phyloP scores from a whole-genome alignment of 2,329 filamentous ascomycete species.

The Stemphylium lycopersici region DNA sequence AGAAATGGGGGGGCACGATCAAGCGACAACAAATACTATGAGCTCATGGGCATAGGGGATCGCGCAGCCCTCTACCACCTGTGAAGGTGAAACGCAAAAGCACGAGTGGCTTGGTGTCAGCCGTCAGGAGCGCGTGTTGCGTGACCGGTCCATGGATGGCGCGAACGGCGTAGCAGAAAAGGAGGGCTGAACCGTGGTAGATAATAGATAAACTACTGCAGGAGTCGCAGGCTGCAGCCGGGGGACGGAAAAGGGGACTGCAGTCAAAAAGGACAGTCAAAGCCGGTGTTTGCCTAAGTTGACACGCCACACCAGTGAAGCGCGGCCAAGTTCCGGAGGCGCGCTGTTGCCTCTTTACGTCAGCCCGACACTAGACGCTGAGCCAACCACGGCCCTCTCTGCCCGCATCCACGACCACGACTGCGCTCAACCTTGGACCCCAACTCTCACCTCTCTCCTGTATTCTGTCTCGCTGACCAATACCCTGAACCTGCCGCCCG shows the following conservation, averaged over 20 bases:
- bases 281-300: not conserved
- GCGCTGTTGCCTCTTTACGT: slow-evolving; percentile 8
- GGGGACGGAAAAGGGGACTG: not conserved
- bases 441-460: slow-evolving; percentile 1
- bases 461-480: slow-evolving; percentile 9
- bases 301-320: not conserved
- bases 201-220: not conserved
- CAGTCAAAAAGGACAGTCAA: not conserved
- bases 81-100: slow-evolving; percentile 1
- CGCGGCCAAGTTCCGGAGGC: slow-evolving; percentile 6
- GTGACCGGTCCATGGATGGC: not conserved
- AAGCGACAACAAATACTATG: not conserved
- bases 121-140: not conserved
- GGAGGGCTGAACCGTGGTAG: not conserved
- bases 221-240: not conserved
- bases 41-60: not conserved
- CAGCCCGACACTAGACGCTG: slow-evolving; percentile 5
- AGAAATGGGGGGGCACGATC: not conserved
- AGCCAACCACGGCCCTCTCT: slow-evolving; percentile 5
- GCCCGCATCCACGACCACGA: slow-evolving; percentile 13
- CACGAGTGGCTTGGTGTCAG: not conserved
- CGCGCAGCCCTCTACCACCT: not conserved
- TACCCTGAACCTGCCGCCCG: slow-evolving; percentile 5
- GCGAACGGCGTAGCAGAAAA: not conserved
- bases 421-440: slow-evolving; percentile 3